Conservation (phyloP, 768 basidiomycete species). For the Trametes punicea region DNA sequence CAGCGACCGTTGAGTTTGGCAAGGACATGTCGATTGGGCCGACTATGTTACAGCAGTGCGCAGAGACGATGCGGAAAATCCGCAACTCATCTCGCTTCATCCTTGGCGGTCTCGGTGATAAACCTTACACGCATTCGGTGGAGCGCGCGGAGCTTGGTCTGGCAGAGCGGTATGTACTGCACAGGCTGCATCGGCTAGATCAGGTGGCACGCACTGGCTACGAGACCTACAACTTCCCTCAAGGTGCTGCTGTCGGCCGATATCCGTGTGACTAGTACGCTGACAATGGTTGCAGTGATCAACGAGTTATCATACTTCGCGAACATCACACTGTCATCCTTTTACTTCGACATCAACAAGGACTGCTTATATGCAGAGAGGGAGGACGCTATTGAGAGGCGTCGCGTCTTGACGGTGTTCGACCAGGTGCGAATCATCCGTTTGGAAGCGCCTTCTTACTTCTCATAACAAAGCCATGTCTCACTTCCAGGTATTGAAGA, state of each 20-base stretch:
- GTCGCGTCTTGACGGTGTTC: conserved; percentile 67
- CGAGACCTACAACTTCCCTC: conserved; percentile 71
- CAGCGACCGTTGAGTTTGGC: conserved; percentile 86
- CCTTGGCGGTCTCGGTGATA: conserved; percentile 68
- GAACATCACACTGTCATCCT: conserved; percentile 79
- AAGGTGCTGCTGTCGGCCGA: conserved; percentile 59
- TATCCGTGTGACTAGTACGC: too few relatives aligned
- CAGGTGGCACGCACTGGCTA: conserved; percentile 66
- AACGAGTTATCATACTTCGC: conserved; percentile 71
- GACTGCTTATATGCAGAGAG: conserved; percentile 82
- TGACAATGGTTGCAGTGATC: conserved; percentile 50
- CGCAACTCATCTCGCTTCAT: conserved; percentile 86
- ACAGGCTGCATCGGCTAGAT: conserved; percentile 76
- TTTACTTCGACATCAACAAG: conserved; percentile 92
- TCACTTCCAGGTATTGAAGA: conserved; percentile 52
- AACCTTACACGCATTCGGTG: conserved; percentile 36
- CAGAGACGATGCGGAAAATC: conserved; percentile 76
- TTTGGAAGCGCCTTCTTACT: neutral
- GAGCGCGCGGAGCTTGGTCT: conserved; percentile 53
- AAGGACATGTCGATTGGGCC: conserved; percentile 85
- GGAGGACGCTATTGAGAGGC: conserved; percentile 48
- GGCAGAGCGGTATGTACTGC: conserved; percentile 84
- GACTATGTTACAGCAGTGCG: conserved; percentile 68
- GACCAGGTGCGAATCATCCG: conserved; percentile 60
- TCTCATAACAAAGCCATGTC: neutral